Base-by-base conservation (phyloP, 495 filamentous ascomycete species). In the Aspergillus hancockii region DNA sequence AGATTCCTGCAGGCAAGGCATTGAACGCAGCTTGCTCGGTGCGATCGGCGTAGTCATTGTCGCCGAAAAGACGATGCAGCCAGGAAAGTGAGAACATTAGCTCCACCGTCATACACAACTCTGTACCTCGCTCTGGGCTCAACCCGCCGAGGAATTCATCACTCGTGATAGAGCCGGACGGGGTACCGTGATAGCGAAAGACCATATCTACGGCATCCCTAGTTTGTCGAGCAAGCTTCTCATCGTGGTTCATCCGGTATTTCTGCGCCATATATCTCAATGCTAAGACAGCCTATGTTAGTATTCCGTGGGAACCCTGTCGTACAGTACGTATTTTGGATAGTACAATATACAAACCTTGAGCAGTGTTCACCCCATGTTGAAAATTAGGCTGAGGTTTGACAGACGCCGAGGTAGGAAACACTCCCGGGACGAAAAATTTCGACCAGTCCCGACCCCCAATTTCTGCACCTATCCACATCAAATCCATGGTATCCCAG, bases 1-100 rank as follows among this genome's bases (percentile, higher is more conserved):
- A 79, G 28, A 85, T 51, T 51, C 78, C 79, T 1, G 77, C 81
- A 4, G 86, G 84, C 8, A 87, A 65, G 6, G 81, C 79, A 52
- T 88, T 88, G 69, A 84, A 89, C 9, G 84, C 83, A 9, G 77
- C 75, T 46, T 78, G 66, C 64, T 88, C 86, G 9, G 79, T 76
- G 18, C 74, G 68, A 61, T 88, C 85, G 5, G 83, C 86, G 55
- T 80, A 83, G n/a, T 71, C 55, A 34, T 76, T 76, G 54, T 80
- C 78, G 2, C 77, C 75, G 16, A 79, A 58, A 7, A 72, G 61
- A 16, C 70, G 73, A 56, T 78, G 79, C 31, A 76, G 62, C 55
- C 77, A 80, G 23, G 67, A 68, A 21, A 79, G 63, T 0, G 77
- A 55, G 14, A 47, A 55, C 76, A 80, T 77, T 0, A 69, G 70